Base-by-base conservation (phyloP, 352 stramenopile genomes). In the Elongisporangium undulatum region DNA sequence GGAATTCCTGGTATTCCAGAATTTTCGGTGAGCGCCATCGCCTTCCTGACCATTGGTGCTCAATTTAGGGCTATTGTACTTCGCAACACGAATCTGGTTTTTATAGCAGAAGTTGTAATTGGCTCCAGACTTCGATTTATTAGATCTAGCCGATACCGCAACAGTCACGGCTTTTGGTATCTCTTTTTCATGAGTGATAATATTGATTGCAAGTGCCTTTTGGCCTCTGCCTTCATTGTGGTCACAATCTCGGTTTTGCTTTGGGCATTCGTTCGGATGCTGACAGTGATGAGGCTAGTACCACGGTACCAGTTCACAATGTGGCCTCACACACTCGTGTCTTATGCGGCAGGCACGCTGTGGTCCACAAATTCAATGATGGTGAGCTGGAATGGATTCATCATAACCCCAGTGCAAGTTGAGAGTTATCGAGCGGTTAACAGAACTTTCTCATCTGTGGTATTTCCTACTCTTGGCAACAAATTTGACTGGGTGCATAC, bases 11-110 rank as follows among this genome's bases (percentile, higher is more conserved):
- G 61, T 2, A 45, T 70, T 6, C 52, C 61, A 17, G 68, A 75
- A 49, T 69, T 71, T 51, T 52, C 56, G 3, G 24, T 75, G 24
- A 70, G 21, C 22, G 63, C 70, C 17, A 29, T 75, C 9, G 59
- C 58, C 6, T 49, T 48, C 9, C 49, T 64, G 19, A 63, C 61
- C 12, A 59, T 54, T 21, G 21, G 68, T 19, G 45, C 54, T 4
- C 60, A 62, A 34, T 62, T 58, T 22, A 49, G 54, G n/a, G 39
- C 60, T 17, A 55, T 58, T 17, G 13, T 7, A 10, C 62, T 66
- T 17, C 60, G 49, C 16, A 55, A 62, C 34, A 53, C 54, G 9
- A 34, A 49, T 4, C 16, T 66, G 13, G 12, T 52, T 21, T 66
- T 38, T 10, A 53, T 66, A 38, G 2, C 26, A 3, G 15, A 58